A percentile compares a stretch with the other conserved stretches of the same genome.
Evolutionary conservation across 257 asterid species (phyloP).

Genomic region (Petrea volubilis): DNA sequence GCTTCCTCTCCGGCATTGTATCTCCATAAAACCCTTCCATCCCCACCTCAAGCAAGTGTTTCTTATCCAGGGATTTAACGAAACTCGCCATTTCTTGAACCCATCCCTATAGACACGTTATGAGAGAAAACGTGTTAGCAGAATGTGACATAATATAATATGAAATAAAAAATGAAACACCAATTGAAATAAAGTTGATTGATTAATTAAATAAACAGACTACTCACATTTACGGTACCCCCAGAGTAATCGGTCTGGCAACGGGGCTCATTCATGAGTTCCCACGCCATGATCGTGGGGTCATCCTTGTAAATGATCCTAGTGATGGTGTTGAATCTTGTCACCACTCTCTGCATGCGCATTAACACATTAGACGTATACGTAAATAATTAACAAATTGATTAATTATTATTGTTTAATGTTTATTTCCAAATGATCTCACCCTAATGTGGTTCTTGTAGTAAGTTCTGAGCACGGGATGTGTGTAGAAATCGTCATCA

Average conservation of each 20-base stretch:
- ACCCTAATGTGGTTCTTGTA: slow-evolving; percentile 74
- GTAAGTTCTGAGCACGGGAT: slow-evolving; percentile 50
- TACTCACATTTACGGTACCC: slow-evolving; percentile 50
- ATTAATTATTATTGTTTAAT: no score
- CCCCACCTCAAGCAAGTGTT: slow-evolving; percentile 67
- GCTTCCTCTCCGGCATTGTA: slow-evolving; percentile 51
- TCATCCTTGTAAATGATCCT: slow-evolving; percentile 56
- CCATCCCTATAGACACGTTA: slow-evolving; percentile 39
- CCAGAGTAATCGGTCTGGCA: slow-evolving; percentile 74
- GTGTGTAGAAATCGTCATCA: slow-evolving; percentile 78
- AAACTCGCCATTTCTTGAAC: slow-evolving; percentile 66
- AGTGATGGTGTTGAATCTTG: slow-evolving; percentile 60
- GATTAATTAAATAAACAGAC: background rate
- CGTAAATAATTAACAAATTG: background rate
- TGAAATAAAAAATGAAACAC: no score
- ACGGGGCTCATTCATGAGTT: slow-evolving; percentile 90
- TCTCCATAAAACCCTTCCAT: slow-evolving; percentile 93
- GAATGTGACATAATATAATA: background rate
- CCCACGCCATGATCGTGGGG: slow-evolving; percentile 90
- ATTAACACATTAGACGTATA: background rate
- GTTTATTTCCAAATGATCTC: background rate
- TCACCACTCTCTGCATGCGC: slow-evolving; percentile 57
- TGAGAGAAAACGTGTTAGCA: background rate
- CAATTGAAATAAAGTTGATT: background rate
- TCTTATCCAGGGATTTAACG: slow-evolving; percentile 56